These are phyloP conservation scores for Hygrophila difformis DNA, from an alignment of 257 asterid species.

Conservation along the genomic window DNA sequence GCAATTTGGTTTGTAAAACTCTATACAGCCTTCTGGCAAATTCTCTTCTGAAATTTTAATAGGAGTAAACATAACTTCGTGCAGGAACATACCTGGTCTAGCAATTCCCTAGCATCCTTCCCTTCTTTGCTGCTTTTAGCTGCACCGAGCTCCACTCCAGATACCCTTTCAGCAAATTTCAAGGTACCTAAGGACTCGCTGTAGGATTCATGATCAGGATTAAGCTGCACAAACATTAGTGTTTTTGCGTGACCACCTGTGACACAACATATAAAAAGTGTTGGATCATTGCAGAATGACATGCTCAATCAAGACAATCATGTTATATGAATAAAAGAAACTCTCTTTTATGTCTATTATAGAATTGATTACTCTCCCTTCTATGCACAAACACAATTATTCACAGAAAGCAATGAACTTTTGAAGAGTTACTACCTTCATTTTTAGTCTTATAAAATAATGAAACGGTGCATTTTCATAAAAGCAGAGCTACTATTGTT, in stretches of 20 bases:
- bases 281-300: neutral
- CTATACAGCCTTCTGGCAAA: neutral
- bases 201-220: constrained; percentile 62
- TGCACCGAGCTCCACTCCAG: constrained; percentile 97
- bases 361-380: no score
- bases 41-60: neutral
- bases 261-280: constrained; percentile 2
- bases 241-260: constrained; percentile 95
- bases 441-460: no score
- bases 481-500: no score
- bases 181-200: constrained; percentile 71
- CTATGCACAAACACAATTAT: no score
- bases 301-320: neutral
- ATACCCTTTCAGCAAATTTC: constrained; percentile 91
- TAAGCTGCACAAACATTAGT: constrained; percentile 95
- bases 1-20: neutral
- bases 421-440: no score
- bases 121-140: constrained; percentile 94
- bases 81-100: constrained; percentile 63
- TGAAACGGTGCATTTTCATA: no score
- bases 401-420: no score
- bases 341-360: no score
- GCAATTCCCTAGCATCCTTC: constrained; percentile 68
- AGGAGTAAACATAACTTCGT: neutral
- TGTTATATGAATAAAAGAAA: no score